These are phyloP conservation scores for Umbilicus rupestris DNA, from an alignment of 164 flowering plant species.

Conservation along the genomic window DNA sequence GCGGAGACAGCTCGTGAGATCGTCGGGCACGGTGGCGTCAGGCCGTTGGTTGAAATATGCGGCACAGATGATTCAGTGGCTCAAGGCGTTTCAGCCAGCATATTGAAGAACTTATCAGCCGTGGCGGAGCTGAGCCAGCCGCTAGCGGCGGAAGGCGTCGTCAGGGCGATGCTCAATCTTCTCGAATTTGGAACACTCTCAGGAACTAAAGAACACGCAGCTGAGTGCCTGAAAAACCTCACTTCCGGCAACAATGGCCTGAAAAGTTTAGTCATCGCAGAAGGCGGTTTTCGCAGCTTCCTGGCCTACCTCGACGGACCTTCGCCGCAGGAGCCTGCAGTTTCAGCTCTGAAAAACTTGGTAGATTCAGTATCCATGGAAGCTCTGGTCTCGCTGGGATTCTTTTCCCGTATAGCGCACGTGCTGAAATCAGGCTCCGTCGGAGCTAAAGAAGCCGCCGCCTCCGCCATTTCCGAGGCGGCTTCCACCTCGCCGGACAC, in stretches of 20 bases:
- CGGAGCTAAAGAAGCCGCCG: conserved; percentile 77
- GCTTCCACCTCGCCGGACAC: conserved; percentile 43
- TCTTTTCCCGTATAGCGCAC: conserved; percentile 59
- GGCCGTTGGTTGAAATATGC: conserved; percentile 70
- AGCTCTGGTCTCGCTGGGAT: conserved; percentile 31
- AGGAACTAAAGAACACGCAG: conserved; percentile 78
- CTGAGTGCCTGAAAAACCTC: conserved; percentile 78
- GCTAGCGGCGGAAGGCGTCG: conserved; percentile 70
- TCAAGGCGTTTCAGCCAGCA: conserved; percentile 66
- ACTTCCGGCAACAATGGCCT: conserved; percentile 56
- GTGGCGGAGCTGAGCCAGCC: conserved; percentile 62
- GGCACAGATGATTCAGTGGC: conserved; percentile 56
- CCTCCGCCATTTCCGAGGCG: conserved; percentile 54
- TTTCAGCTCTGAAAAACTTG: conserved; percentile 69
- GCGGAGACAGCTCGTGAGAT: conserved; percentile 60
- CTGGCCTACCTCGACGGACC: conserved; percentile 67
- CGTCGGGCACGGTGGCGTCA: conserved; percentile 81
- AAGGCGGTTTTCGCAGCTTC: conserved; percentile 65
- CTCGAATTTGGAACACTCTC: conserved; percentile 57
- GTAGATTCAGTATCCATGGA: conserved; percentile 47
- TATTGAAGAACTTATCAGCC: conserved; percentile 66
- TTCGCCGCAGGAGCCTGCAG: conserved; percentile 76
- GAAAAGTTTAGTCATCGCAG: conserved; percentile 38
- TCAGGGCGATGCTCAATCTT: conserved; percentile 54
- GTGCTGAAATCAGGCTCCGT: conserved; percentile 67